Percentiles rank a stretch among this genome's conserved stretches.
These are phyloP conservation scores for Globisporangium recalcitrans DNA, from an alignment of 352 stramenopile genomes.

Conservation along the genomic window DNA sequence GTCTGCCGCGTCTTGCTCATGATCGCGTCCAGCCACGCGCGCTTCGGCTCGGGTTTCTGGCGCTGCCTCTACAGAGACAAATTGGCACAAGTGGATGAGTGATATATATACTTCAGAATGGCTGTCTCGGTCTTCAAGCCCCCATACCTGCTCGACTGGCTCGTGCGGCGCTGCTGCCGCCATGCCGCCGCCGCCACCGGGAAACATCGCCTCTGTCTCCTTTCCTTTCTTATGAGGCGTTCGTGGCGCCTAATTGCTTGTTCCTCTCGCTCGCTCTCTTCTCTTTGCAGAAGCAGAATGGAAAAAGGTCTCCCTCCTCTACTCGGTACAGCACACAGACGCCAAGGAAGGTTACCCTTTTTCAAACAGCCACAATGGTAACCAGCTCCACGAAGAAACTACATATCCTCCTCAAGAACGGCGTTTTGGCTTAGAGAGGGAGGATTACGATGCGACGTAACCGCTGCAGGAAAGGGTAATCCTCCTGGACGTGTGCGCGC, in stretches of 20 bases:
- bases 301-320: too few species aligned
- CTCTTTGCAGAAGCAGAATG: too few species aligned
- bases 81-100: neutral
- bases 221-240: neutral
- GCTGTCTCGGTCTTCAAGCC: neutral
- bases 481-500: too few species aligned
- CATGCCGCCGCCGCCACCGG: constrained; percentile 2
- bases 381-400: too few species aligned
- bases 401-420: too few species aligned
- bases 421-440: too few species aligned
- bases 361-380: too few species aligned
- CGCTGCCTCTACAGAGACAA: constrained; percentile 5
- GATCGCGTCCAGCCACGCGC: constrained; percentile 69
- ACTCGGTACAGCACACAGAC: too few species aligned
- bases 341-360: too few species aligned
- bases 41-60: constrained; percentile 39
- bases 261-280: too few species aligned
- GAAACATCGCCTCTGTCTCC: constrained; percentile 13
- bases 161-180: neutral
- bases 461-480: too few species aligned
- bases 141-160: constrained; percentile 6
- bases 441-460: too few species aligned
- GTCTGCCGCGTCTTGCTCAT: constrained; percentile 51
- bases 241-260: neutral
- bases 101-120: neutral